phyloP scores from a whole-genome alignment of 768 basidiomycete species.

The Neoboletus magnificus region DNA sequence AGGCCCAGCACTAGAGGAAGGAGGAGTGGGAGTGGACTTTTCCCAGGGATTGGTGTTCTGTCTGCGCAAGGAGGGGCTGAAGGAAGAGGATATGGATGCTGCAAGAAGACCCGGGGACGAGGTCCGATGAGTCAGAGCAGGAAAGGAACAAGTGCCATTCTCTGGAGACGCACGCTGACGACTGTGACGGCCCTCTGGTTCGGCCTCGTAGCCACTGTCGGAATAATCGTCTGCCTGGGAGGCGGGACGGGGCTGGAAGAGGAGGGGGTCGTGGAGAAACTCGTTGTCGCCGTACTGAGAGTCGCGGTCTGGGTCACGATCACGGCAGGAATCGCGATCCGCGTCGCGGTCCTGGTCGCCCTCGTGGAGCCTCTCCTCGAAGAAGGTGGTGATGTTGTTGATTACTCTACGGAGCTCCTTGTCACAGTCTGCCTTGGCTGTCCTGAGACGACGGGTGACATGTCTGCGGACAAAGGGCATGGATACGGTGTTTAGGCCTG shows the following conservation, averaged over 20 bases:
- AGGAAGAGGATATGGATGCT: slow-evolving; percentile 61
- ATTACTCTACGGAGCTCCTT: slow-evolving; percentile 93
- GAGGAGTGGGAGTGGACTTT: slow-evolving; percentile 43
- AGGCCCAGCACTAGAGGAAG: slow-evolving; percentile 54
- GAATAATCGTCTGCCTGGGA: slow-evolving; percentile 71
- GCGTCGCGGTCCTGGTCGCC: slow-evolving; percentile 61
- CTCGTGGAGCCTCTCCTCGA: slow-evolving; percentile 85
- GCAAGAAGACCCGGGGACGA: slow-evolving; percentile 54
- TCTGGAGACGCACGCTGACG: slow-evolving; percentile 73
- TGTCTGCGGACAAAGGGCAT: slow-evolving; percentile 93
- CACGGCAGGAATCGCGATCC: slow-evolving; percentile 54
- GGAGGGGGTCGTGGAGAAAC: slow-evolving; percentile 57
- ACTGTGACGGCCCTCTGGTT: slow-evolving; percentile 56
- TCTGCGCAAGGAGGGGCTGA: slow-evolving; percentile 67
- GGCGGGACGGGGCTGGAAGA: slow-evolving; percentile 52
- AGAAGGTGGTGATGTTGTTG: slow-evolving; percentile 90
- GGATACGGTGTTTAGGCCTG: slow-evolving; percentile 73
- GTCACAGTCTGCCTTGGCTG: slow-evolving; percentile 95
- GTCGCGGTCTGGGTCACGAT: slow-evolving; percentile 54
- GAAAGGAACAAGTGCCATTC: slow-evolving; percentile 36
- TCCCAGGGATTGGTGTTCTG: slow-evolving; percentile 69
- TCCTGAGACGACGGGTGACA: slow-evolving; percentile 88
- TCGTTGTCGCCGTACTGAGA: slow-evolving; percentile 55
- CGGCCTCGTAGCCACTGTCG: slow-evolving; percentile 81
- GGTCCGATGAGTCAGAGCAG: slow-evolving; percentile 49